Conservation (phyloP, 371 early-diverging fungal species). For the Mucor saturninus region DNA sequence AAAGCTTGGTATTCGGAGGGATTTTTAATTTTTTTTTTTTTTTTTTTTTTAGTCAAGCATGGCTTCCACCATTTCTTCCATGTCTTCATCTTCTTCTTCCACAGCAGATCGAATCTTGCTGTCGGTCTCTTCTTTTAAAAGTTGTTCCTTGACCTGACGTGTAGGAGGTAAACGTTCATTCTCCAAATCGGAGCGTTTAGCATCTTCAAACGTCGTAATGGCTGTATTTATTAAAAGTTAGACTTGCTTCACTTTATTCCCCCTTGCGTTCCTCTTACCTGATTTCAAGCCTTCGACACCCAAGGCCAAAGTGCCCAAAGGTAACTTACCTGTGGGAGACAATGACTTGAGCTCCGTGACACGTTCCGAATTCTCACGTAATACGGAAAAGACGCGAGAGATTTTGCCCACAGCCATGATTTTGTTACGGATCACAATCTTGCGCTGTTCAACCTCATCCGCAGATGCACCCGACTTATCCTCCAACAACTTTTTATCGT, state of each 20-base stretch:
- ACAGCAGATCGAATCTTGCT: slow-evolving; percentile 55
- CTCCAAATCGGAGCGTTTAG: slow-evolving; percentile 82
- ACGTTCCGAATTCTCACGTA: slow-evolving; percentile 90
- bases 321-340: slow-evolving; percentile 82
- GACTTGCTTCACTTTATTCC: not conserved
- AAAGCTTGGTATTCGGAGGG: slow-evolving; percentile 5
- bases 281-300: slow-evolving; percentile 91
- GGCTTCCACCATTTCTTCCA: slow-evolving; percentile 52
- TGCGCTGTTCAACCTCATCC: slow-evolving; percentile 68
- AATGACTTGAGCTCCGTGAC: slow-evolving; percentile 91
- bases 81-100: slow-evolving; percentile 47
- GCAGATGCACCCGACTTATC: slow-evolving; percentile 8
- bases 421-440: slow-evolving; percentile 85
- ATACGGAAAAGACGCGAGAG: slow-evolving; percentile 85
- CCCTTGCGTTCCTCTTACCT: slow-evolving; percentile 42
- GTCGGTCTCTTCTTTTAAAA: slow-evolving; percentile 56
- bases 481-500: slow-evolving; percentile 39
- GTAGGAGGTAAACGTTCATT: slow-evolving; percentile 94
- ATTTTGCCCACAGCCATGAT: slow-evolving; percentile 92
- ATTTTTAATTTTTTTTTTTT: slow-evolving; percentile 3
- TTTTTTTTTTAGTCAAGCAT: slow-evolving; percentile 33
- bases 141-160: slow-evolving; percentile 55
- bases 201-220: slow-evolving; percentile 91
- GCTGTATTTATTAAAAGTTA: slow-evolving; percentile 42
- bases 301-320: slow-evolving; percentile 83